A percentile compares a stretch with the other conserved stretches of the same genome.
Conservation (phyloP, 495 filamentous ascomycete genomes). For the Penicillium coprophilum region DNA sequence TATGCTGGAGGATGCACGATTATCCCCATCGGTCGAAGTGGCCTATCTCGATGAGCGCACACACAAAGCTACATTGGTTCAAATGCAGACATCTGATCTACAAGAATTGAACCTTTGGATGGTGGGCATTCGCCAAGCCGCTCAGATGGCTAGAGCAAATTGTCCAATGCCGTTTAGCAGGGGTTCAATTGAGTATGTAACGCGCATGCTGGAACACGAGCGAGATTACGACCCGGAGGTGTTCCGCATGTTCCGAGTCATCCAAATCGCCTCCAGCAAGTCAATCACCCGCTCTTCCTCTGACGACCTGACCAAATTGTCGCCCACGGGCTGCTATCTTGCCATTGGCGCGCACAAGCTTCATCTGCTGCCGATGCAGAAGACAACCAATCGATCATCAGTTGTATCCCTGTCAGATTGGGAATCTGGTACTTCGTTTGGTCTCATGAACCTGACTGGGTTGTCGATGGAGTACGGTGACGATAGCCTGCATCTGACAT, state of each 20-base stretch:
- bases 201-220: conserved; percentile 63
- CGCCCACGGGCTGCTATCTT: conserved; percentile 75
- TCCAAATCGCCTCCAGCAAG: conserved; percentile 67
- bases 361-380: conserved; percentile 74
- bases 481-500: conserved; percentile 83
- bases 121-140: conserved; percentile 60
- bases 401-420: conserved; percentile 52
- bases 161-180: conserved; percentile 57
- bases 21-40: conserved; percentile 79
- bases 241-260: conserved; percentile 80
- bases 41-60: conserved; percentile 71
- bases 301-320: conserved; percentile 75
- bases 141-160: conserved; percentile 54
- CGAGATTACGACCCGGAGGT: conserved; percentile 67
- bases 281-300: conserved; percentile 61
- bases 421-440: conserved; percentile 57
- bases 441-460: conserved; percentile 70
- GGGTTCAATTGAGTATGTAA: conserved; percentile 63
- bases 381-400: conserved; percentile 54
- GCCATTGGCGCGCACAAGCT: conserved; percentile 81
- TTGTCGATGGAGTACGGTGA: conserved; percentile 69
- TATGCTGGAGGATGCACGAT: conserved; percentile 72
- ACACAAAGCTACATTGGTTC: conserved; percentile 57
- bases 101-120: conserved; percentile 77
- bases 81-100: conserved; percentile 70